Base-by-base conservation (phyloP, 768 basidiomycete genomes). In the Galerina marginata region DNA sequence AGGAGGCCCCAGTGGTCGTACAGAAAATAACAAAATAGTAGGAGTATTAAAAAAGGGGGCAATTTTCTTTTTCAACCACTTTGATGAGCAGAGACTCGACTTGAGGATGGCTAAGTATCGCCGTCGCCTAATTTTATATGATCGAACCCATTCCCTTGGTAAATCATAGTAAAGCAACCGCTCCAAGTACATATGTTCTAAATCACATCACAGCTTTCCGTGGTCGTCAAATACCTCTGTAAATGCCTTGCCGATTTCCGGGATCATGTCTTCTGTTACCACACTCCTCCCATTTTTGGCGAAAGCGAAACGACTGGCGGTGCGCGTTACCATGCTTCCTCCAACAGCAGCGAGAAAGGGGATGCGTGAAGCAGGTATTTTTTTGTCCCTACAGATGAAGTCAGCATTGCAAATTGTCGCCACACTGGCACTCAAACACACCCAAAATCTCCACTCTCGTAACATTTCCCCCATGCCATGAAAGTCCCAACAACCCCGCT, bases 391-490 rank as follows among this genome's bases (percentile, higher is more conserved):
- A 60, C 25, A 53, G n/a, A 39, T 11, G 16, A 39, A 38, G 6
- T 25, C 12, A 39, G 6, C 20, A 47, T 38, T 7, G n/a, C 10
- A 7, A 38, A 9, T 25, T 10, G 42, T 26, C 15, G 29, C 20
- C 20, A 20, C 20, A 20, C 20, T 20, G 38, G 20, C 10, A 4
- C 42, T 39, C 23, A 47, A 29, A 70, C 83, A 67, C 68, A 94
- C 93, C 89, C 90, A 65, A 90, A 94, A 1, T 83, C 85, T 14
- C 95, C 92, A 45, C 86, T 86, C 69, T 96, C 94, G 71, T 92
- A 99, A 67, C 92, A 94, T 72, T 91, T 92, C 4, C 92, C 94
- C 96, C 97, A 99, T 4, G 96, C 96, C 66, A 99, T 79, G 72
- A 97, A 86, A 2, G 94, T 86, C 0, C 95, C 97, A 9, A 95